These are phyloP conservation scores for Teunomyces pallodes DNA, from an alignment of 805 yeast genomes.

Conservation along the genomic window DNA sequence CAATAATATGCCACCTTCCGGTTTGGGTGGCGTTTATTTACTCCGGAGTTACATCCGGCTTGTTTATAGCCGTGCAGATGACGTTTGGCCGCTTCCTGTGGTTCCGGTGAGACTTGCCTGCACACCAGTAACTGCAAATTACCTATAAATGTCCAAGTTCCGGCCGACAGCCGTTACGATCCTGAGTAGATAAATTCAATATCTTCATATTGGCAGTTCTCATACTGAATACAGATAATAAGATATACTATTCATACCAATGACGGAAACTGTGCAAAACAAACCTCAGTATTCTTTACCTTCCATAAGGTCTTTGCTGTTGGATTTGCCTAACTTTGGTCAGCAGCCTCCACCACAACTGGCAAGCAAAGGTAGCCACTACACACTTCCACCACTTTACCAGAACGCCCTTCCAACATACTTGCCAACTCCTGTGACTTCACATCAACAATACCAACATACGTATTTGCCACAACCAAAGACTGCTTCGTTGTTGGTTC, in stretches of 20 bases:
- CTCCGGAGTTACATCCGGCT: background rate
- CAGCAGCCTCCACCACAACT: background rate
- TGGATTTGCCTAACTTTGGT: conserved; percentile 27
- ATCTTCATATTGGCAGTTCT: background rate
- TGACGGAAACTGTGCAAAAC: conserved; percentile 4
- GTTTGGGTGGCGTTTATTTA: background rate
- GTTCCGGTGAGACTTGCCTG: conserved; percentile 1
- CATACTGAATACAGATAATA: background rate
- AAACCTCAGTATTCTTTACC: conserved; percentile 22
- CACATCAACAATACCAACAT: conserved; percentile 3
- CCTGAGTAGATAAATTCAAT: background rate
- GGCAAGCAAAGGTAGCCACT: background rate
- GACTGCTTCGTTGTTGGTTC: background rate
- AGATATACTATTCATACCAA: background rate
- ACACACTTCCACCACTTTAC: conserved; percentile 1
- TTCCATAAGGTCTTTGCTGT: conserved; percentile 32
- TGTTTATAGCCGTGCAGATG: conserved; percentile 1
- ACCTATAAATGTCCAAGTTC: background rate
- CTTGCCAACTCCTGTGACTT: conserved; percentile 1
- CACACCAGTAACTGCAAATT: background rate
- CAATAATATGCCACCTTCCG: background rate
- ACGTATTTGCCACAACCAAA: conserved; percentile 3
- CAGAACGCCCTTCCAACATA: background rate
- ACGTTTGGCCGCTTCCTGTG: conserved; percentile 5
- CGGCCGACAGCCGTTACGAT: background rate